Percentiles rank a stretch among this genome's conserved stretches.
phyloP scores from a whole-genome alignment of 1,284 basidiomycete species.

The Ganoderma sp. region DNA sequence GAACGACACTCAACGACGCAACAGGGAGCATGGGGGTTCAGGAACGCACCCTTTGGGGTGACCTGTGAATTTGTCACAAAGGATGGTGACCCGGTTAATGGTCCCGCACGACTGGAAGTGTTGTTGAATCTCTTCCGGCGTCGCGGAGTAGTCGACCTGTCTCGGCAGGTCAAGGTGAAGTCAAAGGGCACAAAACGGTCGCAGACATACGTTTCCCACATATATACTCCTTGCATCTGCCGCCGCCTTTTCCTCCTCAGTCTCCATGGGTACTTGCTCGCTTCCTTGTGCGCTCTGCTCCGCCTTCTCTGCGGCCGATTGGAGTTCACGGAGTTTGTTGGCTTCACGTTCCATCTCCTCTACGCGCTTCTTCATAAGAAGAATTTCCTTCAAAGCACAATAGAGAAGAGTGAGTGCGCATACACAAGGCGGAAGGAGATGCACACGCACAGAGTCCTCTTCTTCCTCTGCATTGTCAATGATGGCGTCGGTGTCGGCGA shows the following conservation, averaged over 20 bases:
- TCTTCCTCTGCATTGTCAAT: conserved; percentile 47
- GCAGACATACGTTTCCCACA: conserved; percentile 88
- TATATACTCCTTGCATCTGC: conserved; percentile 92
- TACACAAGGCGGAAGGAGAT: not conserved
- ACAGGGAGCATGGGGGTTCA: not conserved
- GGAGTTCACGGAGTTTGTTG: conserved; percentile 87
- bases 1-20: not conserved
- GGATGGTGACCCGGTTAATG: conserved; percentile 98
- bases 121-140: conserved; percentile 97
- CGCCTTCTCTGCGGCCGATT: conserved; percentile 82
- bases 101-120: conserved; percentile 98
- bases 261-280: conserved; percentile 62
- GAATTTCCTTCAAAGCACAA: conserved; percentile 65
- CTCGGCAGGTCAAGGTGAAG: conserved; percentile 15
- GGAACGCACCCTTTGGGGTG: conserved; percentile 93
- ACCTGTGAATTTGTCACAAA: conserved; percentile 99
- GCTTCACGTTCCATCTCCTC: conserved; percentile 94
- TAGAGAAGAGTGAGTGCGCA: not conserved
- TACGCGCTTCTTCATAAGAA: conserved; percentile 90
- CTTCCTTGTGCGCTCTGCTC: conserved; percentile 40
- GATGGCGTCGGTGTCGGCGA: conserved; percentile 38
- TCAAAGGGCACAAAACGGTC: not conserved
- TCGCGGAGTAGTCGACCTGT: conserved; percentile 97
- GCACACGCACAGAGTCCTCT: conserved; percentile 44
- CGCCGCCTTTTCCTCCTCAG: conserved; percentile 76